These are phyloP conservation scores for Capsicum rhomboideum DNA, from an alignment of 257 asterid genomes.

Conservation along the genomic window DNA sequence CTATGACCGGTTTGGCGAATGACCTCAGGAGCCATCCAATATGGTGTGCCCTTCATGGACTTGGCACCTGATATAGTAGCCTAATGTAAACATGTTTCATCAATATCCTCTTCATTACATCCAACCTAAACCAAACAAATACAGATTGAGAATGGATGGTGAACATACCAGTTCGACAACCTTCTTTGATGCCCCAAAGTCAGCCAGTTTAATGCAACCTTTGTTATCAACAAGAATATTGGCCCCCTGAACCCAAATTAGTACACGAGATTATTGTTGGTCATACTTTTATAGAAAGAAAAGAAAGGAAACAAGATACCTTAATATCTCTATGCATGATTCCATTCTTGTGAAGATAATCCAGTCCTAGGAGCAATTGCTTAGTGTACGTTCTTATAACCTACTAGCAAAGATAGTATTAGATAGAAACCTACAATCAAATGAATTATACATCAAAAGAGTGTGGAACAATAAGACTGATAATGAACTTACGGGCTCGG, in stretches of 20 bases:
- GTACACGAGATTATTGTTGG: neutral
- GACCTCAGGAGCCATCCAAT: constrained; percentile 99
- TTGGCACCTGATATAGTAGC: constrained; percentile 97
- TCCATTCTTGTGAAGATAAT: constrained; percentile 88
- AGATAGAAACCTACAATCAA: constrained; percentile 2
- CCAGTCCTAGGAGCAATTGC: constrained; percentile 82
- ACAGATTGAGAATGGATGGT: neutral
- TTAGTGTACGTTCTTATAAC: constrained; percentile 94
- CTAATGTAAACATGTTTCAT: constrained; percentile 29
- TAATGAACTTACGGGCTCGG: constrained; percentile 76
- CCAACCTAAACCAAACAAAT: neutral
- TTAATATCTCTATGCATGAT: constrained; percentile 98
- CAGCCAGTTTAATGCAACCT: constrained; percentile 98
- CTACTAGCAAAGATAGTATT: constrained; percentile 30
- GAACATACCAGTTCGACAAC: constrained; percentile 85
- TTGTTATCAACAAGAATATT: constrained; percentile 94
- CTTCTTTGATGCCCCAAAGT: constrained; percentile 99
- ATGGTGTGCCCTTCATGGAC: constrained; percentile 99
- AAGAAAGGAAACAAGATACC: constrained; percentile 30
- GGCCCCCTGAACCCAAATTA: constrained; percentile 60
- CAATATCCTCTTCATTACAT: neutral
- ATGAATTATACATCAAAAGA: neutral
- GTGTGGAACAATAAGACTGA: neutral
- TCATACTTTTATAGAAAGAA: neutral
- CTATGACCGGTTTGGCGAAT: constrained; percentile 98